phyloP scores from a whole-genome alignment of 108 stramenopile genomes.

The Parmales sp. region DNA sequence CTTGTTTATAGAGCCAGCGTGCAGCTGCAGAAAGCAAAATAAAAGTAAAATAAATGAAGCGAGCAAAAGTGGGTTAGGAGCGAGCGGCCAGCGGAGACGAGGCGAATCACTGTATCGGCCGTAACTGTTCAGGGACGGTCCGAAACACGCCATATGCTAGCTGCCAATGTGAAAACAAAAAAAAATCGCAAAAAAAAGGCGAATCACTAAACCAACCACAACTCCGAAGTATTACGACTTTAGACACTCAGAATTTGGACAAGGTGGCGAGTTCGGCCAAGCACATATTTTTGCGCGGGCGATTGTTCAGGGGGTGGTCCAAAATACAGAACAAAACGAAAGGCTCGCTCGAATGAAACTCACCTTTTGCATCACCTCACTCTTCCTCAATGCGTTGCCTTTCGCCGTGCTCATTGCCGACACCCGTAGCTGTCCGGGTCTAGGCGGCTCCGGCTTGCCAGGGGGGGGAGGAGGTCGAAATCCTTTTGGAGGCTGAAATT shows the following conservation, averaged over 20 bases:
- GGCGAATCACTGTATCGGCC: no score
- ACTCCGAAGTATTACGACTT: background rate
- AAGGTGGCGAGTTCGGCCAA: no score
- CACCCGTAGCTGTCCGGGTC: background rate
- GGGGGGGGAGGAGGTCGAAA: background rate
- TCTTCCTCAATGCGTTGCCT: background rate
- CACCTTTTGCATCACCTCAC: background rate
- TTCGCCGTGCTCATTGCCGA: background rate
- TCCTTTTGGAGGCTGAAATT: background rate
- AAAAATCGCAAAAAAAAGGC: background rate
- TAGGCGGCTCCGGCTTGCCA: background rate
- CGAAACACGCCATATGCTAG: no score
- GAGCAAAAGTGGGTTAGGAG: no score
- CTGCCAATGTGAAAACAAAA: background rate
- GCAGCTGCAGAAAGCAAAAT: no score
- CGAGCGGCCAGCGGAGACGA: no score
- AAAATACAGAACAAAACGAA: background rate
- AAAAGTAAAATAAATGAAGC: no score
- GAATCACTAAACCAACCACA: background rate
- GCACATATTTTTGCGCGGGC: background rate
- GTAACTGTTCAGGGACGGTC: no score
- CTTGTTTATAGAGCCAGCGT: no score
- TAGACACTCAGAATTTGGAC: no score
- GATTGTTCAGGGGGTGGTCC: background rate
- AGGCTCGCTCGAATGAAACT: background rate